Base-by-base conservation (phyloP, 116 monocot species). In the Zostera marina region DNA sequence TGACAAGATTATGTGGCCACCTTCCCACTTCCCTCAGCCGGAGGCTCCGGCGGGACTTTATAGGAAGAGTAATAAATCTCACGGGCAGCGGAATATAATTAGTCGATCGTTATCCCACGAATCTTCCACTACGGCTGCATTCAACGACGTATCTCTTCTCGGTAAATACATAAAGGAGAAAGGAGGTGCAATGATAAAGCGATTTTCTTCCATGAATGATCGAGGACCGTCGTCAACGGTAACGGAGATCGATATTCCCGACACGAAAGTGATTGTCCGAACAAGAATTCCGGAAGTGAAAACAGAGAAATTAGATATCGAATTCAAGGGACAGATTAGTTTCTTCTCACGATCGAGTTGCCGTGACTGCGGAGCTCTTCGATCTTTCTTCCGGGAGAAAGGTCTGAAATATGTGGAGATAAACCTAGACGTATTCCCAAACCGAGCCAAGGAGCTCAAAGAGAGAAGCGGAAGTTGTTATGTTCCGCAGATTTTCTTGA, bases 391-490 rank as follows among this genome's bases (percentile, higher is more conserved):
- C 58, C 59, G 85, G 7, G 67, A 80, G 46, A 71, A 46, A 22
- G 55, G 52, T 0, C 66, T 96, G 17, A 73, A 76, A 8, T 89
- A 70, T 68, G 83, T 83, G 15, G 96, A 96, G 73, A 89, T 96
- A 72, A 96, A 96, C 80, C 41, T 96, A n/a, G 96, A 96, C 63
- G 96, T 96, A 39, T 96, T 85, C 59, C 89, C 89, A 9, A 72
- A 77, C 41, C 64, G 96, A 25, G 74, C 80, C 63, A 54, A 65
- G 63, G 96, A 96, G 54, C 73, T 96, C 65, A 15, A 70, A 7
- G 63, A 73, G 19, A 70, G 85, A 38, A 66, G 76, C 10, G 90
- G 84, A 14, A 43, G 70, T 26, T 12, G 57, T 12, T 61, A 77
- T 0, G 85, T 96, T 17, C 89, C 89, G 26, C 66, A 72, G 53